A percentile compares a stretch with the other conserved stretches of the same genome.
Conservation (phyloP, 768 basidiomycete species). For the Russula earlei region DNA sequence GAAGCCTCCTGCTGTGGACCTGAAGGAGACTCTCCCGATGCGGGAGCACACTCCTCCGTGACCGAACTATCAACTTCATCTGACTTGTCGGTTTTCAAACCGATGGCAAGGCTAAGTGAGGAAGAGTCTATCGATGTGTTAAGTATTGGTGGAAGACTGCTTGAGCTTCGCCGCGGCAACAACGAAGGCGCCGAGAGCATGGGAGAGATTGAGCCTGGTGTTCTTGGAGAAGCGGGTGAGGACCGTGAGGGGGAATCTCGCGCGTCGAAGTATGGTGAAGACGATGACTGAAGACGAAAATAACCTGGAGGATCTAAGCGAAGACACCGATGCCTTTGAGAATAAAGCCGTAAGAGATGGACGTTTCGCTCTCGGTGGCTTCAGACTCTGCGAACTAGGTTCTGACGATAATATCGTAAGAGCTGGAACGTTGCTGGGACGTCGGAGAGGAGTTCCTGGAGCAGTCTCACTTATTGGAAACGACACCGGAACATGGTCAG, state of each 20-base stretch:
- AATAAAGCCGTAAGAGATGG: slow-evolving; percentile 64
- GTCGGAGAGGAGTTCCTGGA: slow-evolving; percentile 27
- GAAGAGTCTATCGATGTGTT: slow-evolving; percentile 55
- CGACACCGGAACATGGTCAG: slow-evolving; percentile 26
- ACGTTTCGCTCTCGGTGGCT: slow-evolving; percentile 42
- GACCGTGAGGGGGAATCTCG: slow-evolving; percentile 18
- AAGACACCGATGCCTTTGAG: slow-evolving; percentile 50
- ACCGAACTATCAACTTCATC: slow-evolving; percentile 17
- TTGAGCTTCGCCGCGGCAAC: slow-evolving; percentile 41
- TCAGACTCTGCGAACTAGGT: slow-evolving; percentile 27
- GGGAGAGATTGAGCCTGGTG: slow-evolving; percentile 24
- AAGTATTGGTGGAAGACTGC: slow-evolving; percentile 45
- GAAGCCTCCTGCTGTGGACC: neutral
- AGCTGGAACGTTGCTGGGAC: slow-evolving; percentile 28
- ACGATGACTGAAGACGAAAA: slow-evolving; percentile 27
- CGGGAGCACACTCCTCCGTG: neutral
- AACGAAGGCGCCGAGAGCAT: slow-evolving; percentile 32
- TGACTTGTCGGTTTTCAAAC: slow-evolving; percentile 21
- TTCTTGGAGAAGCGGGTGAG: slow-evolving; percentile 6
- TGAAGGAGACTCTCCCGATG: neutral
- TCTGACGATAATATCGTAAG: slow-evolving; percentile 27
- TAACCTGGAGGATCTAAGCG: slow-evolving; percentile 29
- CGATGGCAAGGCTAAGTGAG: slow-evolving; percentile 30
- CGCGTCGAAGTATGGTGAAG: slow-evolving; percentile 32
- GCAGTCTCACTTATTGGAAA: slow-evolving; percentile 37